Evolutionary conservation across 371 early-diverging fungal species (phyloP).

Genomic region (Lichtheimia ramosa): DNA sequence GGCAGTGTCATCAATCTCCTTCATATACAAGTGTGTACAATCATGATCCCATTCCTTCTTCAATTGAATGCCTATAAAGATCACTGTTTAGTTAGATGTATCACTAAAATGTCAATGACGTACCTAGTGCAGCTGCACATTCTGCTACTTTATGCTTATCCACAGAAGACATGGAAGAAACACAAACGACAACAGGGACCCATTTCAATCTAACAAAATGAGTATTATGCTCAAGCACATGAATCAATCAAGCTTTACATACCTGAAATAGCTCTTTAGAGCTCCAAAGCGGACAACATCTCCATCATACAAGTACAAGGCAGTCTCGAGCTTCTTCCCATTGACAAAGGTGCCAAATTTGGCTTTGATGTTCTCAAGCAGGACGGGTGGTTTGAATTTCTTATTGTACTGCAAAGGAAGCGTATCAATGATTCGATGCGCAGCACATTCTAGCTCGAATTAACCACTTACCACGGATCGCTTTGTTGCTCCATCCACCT

Average conservation of each 20-base stretch:
- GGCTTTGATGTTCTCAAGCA: not conserved
- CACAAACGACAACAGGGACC: constrained; percentile 4
- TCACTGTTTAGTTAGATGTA: not conserved
- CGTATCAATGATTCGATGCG: not conserved
- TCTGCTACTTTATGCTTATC: constrained; percentile 1
- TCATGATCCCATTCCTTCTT: constrained; percentile 3
- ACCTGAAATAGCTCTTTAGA: not conserved
- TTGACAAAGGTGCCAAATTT: constrained; percentile 8
- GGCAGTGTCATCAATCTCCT: not conserved
- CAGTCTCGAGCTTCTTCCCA: not conserved
- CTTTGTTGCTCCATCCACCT: not conserved
- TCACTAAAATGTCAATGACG: not conserved
- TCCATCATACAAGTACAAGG: not conserved
- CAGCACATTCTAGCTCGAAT: not conserved
- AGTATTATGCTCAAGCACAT: not conserved
- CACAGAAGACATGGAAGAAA: not conserved
- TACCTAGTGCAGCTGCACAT: not conserved
- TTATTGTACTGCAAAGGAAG: not conserved
- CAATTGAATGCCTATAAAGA: not conserved
- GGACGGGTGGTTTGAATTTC: not conserved
- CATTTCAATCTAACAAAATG: not conserved
- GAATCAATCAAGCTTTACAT: not conserved
- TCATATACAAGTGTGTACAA: constrained; percentile 7
- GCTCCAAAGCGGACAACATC: constrained; percentile 4
- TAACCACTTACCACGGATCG: constrained; percentile 5